Conservation (phyloP, 1,284 basidiomycete species). For the Ustilago lituana region DNA sequence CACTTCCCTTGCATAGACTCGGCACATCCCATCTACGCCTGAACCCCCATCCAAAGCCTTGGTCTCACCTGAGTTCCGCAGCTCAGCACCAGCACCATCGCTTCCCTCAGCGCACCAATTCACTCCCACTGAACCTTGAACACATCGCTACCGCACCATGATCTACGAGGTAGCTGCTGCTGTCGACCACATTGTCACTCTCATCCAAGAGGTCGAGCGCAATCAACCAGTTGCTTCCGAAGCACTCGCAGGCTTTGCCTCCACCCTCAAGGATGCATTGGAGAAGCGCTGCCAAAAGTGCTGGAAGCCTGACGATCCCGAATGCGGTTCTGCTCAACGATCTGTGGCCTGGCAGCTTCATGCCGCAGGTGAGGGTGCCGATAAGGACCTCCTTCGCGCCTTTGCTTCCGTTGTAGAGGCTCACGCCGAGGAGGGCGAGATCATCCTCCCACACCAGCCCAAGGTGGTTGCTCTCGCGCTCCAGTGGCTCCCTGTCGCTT, state of each 20-base stretch:
- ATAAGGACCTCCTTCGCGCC: slow-evolving; percentile 36
- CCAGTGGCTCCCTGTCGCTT: slow-evolving; percentile 31
- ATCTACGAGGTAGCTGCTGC: slow-evolving; percentile 51
- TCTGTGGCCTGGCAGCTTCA: slow-evolving; percentile 54
- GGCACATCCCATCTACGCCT: too few species aligned
- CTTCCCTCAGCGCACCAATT: not conserved
- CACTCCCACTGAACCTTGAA: not conserved
- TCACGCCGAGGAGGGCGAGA: slow-evolving; percentile 26
- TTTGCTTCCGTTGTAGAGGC: slow-evolving; percentile 31
- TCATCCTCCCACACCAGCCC: slow-evolving; percentile 12
- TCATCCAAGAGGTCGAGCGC: slow-evolving; percentile 17
- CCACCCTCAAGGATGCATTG: slow-evolving; percentile 46
- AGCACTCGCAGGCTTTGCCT: slow-evolving; percentile 27
- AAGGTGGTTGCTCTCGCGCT: slow-evolving; percentile 24
- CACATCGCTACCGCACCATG: slow-evolving; percentile 17
- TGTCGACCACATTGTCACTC: slow-evolving; percentile 37
- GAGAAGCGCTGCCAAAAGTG: slow-evolving; percentile 35
- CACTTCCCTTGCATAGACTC: not conserved
- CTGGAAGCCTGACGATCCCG: slow-evolving; percentile 35
- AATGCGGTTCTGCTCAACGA: slow-evolving; percentile 44
- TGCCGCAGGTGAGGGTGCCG: slow-evolving; percentile 48
- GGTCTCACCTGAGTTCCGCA: too few species aligned
- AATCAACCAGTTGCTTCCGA: slow-evolving; percentile 13
- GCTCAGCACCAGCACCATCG: not conserved
- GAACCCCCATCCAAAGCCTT: too few species aligned